A percentile compares a stretch with the other conserved stretches of the same genome.
Evolutionary conservation across 2,329 filamentous ascomycete species (phyloP).

Genomic region (Tothia fuscella): DNA sequence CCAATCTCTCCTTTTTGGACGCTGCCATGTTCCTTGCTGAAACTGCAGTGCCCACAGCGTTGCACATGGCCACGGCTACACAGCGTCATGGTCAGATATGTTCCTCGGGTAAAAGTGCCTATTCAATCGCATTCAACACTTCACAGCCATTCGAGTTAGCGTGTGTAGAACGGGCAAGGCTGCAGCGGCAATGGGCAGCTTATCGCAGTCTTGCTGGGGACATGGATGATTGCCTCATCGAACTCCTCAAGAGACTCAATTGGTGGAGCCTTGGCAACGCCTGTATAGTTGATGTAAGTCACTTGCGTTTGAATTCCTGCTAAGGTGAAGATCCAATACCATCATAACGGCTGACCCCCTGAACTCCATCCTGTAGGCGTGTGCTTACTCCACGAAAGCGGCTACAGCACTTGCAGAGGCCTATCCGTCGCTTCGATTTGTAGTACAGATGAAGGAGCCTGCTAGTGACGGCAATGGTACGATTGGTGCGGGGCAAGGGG

Average conservation of each 20-base stretch:
- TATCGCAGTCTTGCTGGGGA: constrained; percentile 18
- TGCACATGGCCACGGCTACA: background rate
- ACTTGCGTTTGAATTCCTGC: no score
- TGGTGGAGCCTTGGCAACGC: constrained; percentile 19
- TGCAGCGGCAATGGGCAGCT: constrained; percentile 23
- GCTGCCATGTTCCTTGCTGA: background rate
- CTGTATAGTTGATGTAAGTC: constrained; percentile 21
- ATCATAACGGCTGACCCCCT: no score
- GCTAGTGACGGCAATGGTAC: no score
- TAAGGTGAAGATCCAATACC: no score
- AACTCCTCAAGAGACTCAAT: constrained; percentile 19
- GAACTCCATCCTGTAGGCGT: no score
- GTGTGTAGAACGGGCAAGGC: constrained; percentile 20
- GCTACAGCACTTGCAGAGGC: no score
- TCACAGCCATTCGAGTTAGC: background rate
- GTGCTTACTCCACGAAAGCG: no score
- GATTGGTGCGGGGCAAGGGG: no score
- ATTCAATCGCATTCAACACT: background rate
- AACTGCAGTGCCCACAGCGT: background rate
- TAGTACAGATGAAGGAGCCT: no score
- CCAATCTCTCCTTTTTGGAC: background rate
- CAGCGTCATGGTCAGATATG: background rate
- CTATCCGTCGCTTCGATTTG: no score
- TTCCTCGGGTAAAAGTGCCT: no score
- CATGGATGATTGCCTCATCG: constrained; percentile 14